Conservation (phyloP, 163 green algal species). For the Dunaliella salina region DNA sequence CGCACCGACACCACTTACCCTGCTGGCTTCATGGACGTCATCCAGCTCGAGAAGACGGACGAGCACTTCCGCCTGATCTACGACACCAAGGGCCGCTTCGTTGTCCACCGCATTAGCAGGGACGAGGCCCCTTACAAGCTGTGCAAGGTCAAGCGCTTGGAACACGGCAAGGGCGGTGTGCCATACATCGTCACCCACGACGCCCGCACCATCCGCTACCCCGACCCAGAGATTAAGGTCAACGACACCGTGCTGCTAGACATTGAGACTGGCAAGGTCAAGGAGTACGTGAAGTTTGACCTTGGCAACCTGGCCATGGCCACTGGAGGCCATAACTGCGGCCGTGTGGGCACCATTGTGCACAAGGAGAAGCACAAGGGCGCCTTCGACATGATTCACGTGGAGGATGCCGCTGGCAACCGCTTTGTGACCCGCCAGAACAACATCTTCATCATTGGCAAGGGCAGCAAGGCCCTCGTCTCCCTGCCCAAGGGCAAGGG, state of each 20-base stretch:
- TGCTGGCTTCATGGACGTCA: slow-evolving; percentile 96
- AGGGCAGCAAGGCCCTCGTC: slow-evolving; percentile 92
- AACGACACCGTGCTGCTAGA: slow-evolving; percentile 98
- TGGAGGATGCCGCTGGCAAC: slow-evolving; percentile 90
- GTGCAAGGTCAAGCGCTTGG: slow-evolving; percentile 78
- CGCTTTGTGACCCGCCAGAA: slow-evolving; percentile 82
- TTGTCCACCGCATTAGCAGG: slow-evolving; percentile 89
- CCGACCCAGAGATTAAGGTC: slow-evolving; percentile 93
- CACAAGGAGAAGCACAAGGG: slow-evolving; percentile 96
- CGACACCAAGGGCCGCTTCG: slow-evolving; percentile 96
- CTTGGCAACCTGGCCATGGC: slow-evolving; percentile 92
- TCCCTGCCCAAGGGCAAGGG: slow-evolving; percentile 98
- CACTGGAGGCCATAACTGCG: slow-evolving; percentile 91
- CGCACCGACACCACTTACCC: slow-evolving; percentile 95
- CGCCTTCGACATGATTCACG: slow-evolving; percentile 91
- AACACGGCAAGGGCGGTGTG: slow-evolving; percentile 88
- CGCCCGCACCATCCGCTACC: slow-evolving; percentile 96
- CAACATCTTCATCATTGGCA: slow-evolving; percentile 98
- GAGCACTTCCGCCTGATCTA: slow-evolving; percentile 98
- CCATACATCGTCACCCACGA: slow-evolving; percentile 94
- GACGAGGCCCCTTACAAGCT: slow-evolving; percentile 99
- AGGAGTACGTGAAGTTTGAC: slow-evolving; percentile 98
- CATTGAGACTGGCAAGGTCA: slow-evolving; percentile 96
- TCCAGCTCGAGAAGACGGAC: slow-evolving; percentile 95
- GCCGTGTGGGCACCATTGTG: slow-evolving; percentile 89